phyloP scores from a whole-genome alignment of 768 basidiomycete genomes.

The Phallus indusiatus region DNA sequence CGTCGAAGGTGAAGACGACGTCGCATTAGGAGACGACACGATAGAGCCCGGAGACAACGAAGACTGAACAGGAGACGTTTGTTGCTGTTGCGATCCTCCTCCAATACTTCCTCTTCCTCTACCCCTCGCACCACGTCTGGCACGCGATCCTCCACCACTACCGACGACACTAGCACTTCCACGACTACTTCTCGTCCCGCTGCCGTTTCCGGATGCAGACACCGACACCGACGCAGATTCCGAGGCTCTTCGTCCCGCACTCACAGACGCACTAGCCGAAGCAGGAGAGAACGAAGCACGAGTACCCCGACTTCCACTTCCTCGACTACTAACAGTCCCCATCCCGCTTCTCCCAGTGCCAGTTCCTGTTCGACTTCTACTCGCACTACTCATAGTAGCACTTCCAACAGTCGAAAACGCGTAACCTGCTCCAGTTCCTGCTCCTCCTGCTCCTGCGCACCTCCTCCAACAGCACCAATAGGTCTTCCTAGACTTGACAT shows the following conservation, averaged over 20 bases:
- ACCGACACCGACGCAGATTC: slow-evolving; percentile 4
- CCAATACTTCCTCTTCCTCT: not conserved
- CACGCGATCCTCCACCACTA: slow-evolving; percentile 17
- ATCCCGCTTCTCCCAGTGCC: not conserved
- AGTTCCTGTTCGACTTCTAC: not conserved
- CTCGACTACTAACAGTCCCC: not conserved
- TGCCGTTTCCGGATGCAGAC: slow-evolving; percentile 13
- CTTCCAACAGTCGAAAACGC: not conserved
- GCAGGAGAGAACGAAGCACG: not conserved
- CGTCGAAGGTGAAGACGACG: not conserved
- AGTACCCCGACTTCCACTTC: not conserved
- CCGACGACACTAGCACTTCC: slow-evolving; percentile 2
- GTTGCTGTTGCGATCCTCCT: not conserved
- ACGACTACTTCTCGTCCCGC: slow-evolving; percentile 8
- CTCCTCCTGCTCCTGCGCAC: too few relatives aligned
- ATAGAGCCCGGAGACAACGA: not conserved
- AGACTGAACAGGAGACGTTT: not conserved
- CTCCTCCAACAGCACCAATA: slow-evolving; percentile 45
- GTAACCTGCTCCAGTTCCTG: too few relatives aligned
- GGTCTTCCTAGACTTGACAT: slow-evolving; percentile 82
- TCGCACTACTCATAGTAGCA: slow-evolving; percentile 2
- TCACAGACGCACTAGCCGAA: not conserved
- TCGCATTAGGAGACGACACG: not conserved
- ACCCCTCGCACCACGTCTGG: slow-evolving; percentile 10
- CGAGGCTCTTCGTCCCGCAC: slow-evolving; percentile 1